Evolutionary conservation across 164 flowering plant species (phyloP).

Genomic region (Vitis rotundifolia): DNA sequence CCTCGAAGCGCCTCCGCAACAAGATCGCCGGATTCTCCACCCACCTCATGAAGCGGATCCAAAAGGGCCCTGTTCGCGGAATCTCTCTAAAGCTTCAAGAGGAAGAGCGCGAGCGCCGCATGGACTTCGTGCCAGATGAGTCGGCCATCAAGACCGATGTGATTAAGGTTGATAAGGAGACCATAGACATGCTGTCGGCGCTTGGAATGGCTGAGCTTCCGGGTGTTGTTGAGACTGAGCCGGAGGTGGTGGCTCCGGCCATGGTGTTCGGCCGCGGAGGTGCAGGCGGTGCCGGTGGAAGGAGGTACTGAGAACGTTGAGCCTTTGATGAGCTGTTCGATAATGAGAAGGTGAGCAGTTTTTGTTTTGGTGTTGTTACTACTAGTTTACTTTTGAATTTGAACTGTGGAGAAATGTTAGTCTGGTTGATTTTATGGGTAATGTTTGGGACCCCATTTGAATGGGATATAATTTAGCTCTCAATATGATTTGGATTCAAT

Average conservation of each 20-base stretch:
- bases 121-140: conserved; percentile 82
- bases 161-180: conserved; percentile 74
- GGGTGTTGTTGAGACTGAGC: conserved; percentile 49
- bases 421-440: too few species aligned
- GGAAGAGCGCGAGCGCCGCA: conserved; percentile 78
- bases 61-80: conserved; percentile 72
- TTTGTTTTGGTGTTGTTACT: too few species aligned
- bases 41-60: conserved; percentile 78
- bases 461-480: too few species aligned
- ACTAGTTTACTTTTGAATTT: too few species aligned
- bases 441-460: too few species aligned
- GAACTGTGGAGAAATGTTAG: too few species aligned
- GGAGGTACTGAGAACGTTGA: conserved; percentile 9
- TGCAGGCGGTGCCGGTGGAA: conserved; percentile 1
- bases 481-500: too few species aligned
- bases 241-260: conserved; percentile 19
- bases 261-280: conserved; percentile 24
- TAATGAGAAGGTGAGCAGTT: too few species aligned
- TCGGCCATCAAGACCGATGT: conserved; percentile 61
- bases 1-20: conserved; percentile 75
- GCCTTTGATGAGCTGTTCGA: too few species aligned
- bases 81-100: conserved; percentile 77
- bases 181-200: conserved; percentile 67
- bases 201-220: conserved; percentile 75
- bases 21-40: conserved; percentile 84